Base-by-base conservation (phyloP, 306 rosid genomes). In the Calophaca sinica region DNA sequence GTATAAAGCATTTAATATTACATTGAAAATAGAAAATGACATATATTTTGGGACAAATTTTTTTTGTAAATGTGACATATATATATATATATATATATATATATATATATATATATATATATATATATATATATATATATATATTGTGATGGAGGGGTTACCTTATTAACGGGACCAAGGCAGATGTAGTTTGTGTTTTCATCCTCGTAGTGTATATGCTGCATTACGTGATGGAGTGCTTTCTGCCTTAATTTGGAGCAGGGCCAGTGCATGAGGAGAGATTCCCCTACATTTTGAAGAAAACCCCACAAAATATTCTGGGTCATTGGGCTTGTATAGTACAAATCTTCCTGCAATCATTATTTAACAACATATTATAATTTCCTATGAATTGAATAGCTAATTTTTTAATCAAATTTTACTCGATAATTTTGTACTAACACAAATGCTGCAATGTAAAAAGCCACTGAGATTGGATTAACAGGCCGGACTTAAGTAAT, bases 131-230 rank as follows among this genome's bases (percentile, higher is more conserved):
- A 20, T 20, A 20, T 20, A 20, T 20, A 20, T 20, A 20, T 20
- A 20, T 20, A 20, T 20, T 20, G 26, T 0, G 26, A 20, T 33
- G 0, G 4, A 33, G 4, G 36, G 5, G 3, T 7, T 42, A 87
- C 96, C 96, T 92, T 92, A 53, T 59, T 87, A 53, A 92, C 78
- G 5, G 96, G 89, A 49, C 88, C 97, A 84, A 92, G 50, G 61
- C 96, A 87, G n/a, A 89, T 15, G 44, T 92, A 92, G 31, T 80
- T 80, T 12, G 96, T 85, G 68, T 71, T 84, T 70, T 89, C 60
- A 75, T 89, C 96, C 72, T 92, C 96, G 1, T 86, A 84, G 76
- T 89, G 97, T 9, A 92, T 88, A 62, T 89, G 91, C 2, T 85
- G 63, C 85, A 92, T 88, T 52, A 85, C 87, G 48, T 67, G 74